Evolutionary conservation across 768 basidiomycete species (phyloP), one percentile per base, ranked within the genome.

Genomic region (Hortiboletus campestris): DNA sequence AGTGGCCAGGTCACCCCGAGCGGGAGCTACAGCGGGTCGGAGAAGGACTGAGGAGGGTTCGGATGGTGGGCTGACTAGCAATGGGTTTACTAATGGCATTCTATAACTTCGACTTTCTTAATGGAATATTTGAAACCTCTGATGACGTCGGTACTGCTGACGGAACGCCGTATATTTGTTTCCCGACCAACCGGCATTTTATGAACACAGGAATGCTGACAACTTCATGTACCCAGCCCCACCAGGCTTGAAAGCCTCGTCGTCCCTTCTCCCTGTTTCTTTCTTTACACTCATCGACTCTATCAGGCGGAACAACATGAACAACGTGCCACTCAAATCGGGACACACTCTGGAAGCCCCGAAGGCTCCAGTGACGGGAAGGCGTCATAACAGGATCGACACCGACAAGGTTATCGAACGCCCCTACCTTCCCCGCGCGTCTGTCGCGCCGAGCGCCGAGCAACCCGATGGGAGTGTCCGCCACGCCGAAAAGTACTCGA

Each of bases 381-480:
- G 31, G 3, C 70, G 66, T 35, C 64, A 11, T 0, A 54, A 19
- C 45, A 69, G 69, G 32, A 39, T 46, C 35, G 67, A 71, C 38
- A 70, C 69, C 3, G 70, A 72, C 52, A 58, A 28, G 46, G 6
- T 44, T n/a, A 56, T 70, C 38, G 63, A 66, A 14, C 65, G 61
- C 1, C 70, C 69, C 0, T 72, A 70, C 48, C 60, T 70, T 11
- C 42, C 67, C 31, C 63, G 69, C n/a, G 70, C 69, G 5, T 62
- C 67, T 6, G 25, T 62, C 35, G 69, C 69, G 7, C 66, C 70
- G 1, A 69, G 67, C 29, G 32, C 49, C 10, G 68, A 70, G 39
- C 38, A 56, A 0, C 67, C 67, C 14, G 39, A 64, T 0, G 69
- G 69, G n/a, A 70, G 59, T 6, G 31, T 11, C 43, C 39, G 45